These are phyloP conservation scores for Aspergillus sp. DNA, from an alignment of 2,329 filamentous ascomycete species.

Conservation along the genomic window DNA sequence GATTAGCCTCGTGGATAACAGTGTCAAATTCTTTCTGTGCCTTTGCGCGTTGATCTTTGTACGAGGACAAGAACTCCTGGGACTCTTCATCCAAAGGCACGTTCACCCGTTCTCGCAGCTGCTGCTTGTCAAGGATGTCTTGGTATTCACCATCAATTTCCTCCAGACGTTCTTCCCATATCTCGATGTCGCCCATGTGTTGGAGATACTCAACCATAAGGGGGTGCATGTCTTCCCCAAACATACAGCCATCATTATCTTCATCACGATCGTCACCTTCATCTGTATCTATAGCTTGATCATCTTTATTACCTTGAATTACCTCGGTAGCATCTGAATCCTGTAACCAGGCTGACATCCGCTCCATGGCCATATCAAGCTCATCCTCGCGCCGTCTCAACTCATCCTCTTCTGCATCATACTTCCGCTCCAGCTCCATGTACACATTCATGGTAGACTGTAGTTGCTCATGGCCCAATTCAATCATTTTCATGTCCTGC, in stretches of 20 bases:
- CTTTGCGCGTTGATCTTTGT: slow-evolving; percentile 12
- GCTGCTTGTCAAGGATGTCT: slow-evolving; percentile 8
- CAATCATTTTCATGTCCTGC: slow-evolving; percentile 1
- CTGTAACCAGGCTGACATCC: too few species aligned
- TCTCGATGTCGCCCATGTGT: slow-evolving; percentile 14
- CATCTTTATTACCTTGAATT: too few species aligned
- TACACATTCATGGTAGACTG: slow-evolving; percentile 15
- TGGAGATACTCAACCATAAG: slow-evolving; percentile 13
- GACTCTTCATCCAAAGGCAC: slow-evolving; percentile 15
- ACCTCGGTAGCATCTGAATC: too few species aligned
- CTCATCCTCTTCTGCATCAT: slow-evolving; percentile 19
- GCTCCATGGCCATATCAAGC: slow-evolving; percentile 12
- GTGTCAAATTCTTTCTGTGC: slow-evolving; percentile 15
- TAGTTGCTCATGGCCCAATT: slow-evolving; percentile 12
- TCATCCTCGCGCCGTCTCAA: slow-evolving; percentile 18
- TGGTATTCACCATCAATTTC: slow-evolving; percentile 15
- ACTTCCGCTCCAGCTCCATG: slow-evolving; percentile 16
- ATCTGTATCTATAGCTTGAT: too few species aligned
- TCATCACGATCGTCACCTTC: too few species aligned
- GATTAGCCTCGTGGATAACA: slow-evolving; percentile 10
- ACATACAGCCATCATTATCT: too few species aligned
- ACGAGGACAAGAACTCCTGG: slow-evolving; percentile 16
- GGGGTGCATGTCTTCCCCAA: slow-evolving; percentile 5
- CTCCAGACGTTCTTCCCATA: slow-evolving; percentile 15
- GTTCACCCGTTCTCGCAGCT: slow-evolving; percentile 5